A percentile compares a stretch with the other conserved stretches of the same genome.
These are phyloP conservation scores for grape (Vitis vinifera) DNA, from an alignment of 164 flowering plant species.

Conservation along the genomic window ASM3070453v1 NC_081819.1:22455501-22456000, in stretches of 20 bases:
- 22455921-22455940: constrained; percentile 65
- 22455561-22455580: constrained; percentile 69
- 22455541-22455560: constrained; percentile 56
- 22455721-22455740: constrained; percentile 52
- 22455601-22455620: constrained; percentile 73
- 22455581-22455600: constrained; percentile 66
- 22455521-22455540: constrained; percentile 32
- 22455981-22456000: constrained; percentile 44
- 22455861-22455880: constrained; percentile 76
- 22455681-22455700: constrained; percentile 59
- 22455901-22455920: constrained; percentile 59
- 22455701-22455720: constrained; percentile 76
- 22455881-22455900: constrained; percentile 81
- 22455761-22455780: constrained; percentile 39
- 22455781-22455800: constrained; percentile 27
- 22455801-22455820: constrained; percentile 28
- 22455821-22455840: constrained; percentile 64
- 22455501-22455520: constrained; percentile 31
- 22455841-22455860: constrained; percentile 65
- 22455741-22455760: constrained; percentile 55
- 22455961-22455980: constrained; percentile 56
- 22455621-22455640: constrained; percentile 39
- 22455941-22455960: constrained; percentile 45
- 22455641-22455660: constrained; percentile 55
- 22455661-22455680: constrained; percentile 41